phyloP scores from a whole-genome alignment of 2,329 filamentous ascomycete genomes.

The Raffaelea arxii region DNA sequence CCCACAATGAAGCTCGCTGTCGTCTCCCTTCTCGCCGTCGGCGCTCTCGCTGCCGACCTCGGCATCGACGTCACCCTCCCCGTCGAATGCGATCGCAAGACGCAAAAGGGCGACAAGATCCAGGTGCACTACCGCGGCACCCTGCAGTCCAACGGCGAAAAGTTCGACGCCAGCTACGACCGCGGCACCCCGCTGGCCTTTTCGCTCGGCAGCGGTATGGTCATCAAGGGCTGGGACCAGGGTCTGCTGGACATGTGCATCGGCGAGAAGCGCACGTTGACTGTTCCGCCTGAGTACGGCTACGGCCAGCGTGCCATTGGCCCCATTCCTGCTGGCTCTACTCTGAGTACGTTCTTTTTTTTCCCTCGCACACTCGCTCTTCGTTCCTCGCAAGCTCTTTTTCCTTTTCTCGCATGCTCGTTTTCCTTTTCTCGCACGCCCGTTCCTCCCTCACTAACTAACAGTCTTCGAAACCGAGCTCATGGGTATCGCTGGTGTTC shows the following conservation, averaged over 20 bases:
- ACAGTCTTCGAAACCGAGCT: constrained; percentile 64
- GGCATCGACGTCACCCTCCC: constrained; percentile 67
- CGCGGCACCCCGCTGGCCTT: constrained; percentile 69
- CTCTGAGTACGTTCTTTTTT: constrained; percentile 48
- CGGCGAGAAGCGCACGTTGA: constrained; percentile 82
- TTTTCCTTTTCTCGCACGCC: neutral
- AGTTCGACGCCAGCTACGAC: constrained; percentile 75
- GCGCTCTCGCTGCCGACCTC: constrained; percentile 48
- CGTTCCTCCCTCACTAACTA: neutral
- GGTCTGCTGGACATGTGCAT: constrained; percentile 91
- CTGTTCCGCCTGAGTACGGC: constrained; percentile 75
- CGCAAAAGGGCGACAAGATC: constrained; percentile 65
- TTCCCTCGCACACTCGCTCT: neutral
- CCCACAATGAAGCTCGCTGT: too few relatives aligned
- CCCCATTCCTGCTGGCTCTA: constrained; percentile 74
- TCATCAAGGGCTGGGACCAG: constrained; percentile 93
- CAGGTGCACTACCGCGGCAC: constrained; percentile 85
- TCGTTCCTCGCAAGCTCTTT: neutral
- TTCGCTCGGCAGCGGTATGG: constrained; percentile 66
- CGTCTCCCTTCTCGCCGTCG: constrained; percentile 40
- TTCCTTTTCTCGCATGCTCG: neutral
- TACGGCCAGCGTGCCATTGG: constrained; percentile 72
- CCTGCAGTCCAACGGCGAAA: constrained; percentile 58
- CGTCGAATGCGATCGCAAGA: constrained; percentile 73
- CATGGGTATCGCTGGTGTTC: constrained; percentile 69